Conservation (phyloP, 345 rosid species). For the Eucalyptus paniculata region DNA sequence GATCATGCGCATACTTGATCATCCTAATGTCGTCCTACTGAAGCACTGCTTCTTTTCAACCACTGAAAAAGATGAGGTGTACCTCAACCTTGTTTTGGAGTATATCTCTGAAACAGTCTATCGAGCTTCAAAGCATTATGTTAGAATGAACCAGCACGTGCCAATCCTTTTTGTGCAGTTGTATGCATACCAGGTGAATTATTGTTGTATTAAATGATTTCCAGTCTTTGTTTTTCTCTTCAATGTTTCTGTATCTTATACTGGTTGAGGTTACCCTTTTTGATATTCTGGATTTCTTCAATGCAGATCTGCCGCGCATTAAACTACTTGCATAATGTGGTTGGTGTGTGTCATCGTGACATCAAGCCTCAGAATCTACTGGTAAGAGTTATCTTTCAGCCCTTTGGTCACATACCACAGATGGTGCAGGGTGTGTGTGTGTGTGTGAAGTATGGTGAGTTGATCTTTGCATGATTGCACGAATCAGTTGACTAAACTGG, state of each 20-base stretch:
- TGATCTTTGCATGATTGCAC: neutral
- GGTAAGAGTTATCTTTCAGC: constrained; percentile 33
- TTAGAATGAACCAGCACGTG: constrained; percentile 43
- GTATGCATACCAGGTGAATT: constrained; percentile 56
- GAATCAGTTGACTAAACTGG: neutral
- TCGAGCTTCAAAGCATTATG: constrained; percentile 70
- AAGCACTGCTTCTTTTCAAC: constrained; percentile 92
- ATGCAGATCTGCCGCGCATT: constrained; percentile 88
- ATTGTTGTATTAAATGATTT: neutral
- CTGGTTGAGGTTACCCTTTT: neutral
- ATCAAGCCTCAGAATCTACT: constrained; percentile 94
- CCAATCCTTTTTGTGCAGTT: constrained; percentile 77
- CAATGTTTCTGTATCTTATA: neutral
- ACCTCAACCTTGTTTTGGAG: constrained; percentile 93
- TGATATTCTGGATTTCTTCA: neutral
- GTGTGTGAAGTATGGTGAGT: neutral
- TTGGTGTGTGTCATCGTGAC: constrained; percentile 97
- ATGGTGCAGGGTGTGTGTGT: neutral
- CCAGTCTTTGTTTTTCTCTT: neutral
- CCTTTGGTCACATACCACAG: neutral
- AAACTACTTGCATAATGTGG: constrained; percentile 79
- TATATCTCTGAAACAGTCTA: constrained; percentile 85
- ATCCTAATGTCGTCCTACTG: constrained; percentile 75
- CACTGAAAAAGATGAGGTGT: constrained; percentile 80
- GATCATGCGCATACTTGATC: constrained; percentile 77